Base-by-base conservation (phyloP, 1,284 basidiomycete genomes). In the Fomitiporia mediterranea region DNA sequence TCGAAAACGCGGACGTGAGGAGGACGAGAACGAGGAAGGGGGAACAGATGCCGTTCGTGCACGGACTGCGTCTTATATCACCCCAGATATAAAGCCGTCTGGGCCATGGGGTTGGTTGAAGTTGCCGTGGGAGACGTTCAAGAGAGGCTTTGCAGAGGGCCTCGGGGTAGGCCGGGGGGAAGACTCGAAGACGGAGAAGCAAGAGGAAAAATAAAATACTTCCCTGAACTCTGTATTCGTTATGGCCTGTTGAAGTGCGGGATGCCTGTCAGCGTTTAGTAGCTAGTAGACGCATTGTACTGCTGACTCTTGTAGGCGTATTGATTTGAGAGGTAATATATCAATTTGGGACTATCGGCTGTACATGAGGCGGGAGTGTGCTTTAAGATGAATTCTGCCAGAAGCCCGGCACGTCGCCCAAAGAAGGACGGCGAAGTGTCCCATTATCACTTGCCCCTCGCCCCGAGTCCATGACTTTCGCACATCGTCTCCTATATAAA, bases 111-210 rank as follows among this genome's bases (percentile, higher is more conserved):
- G 52, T 15, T 57, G 56, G 59, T 40, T 55, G 28, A 51, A 48
- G 56, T 49, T 44, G 40, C 56, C 59, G 28, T 55, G 51, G 56
- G 53, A 58, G 59, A 51, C 56, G 23, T 57, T 58, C 51, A 48
- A 51, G 59, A 48, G 48, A 44, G 59, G 59, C 2, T 58, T 58
- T 40, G 39, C 56, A 37, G 56, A 60, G 44, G 59, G 56, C 6
- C 44, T 57, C 9, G 47, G 53, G 28, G 42, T 46, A 27, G 49
- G 44, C 44, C 44, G 38, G 55, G 39, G 39, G 39, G 21, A 25
- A 40, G 15, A 27, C 13, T 28, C 40, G 48, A 51, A 40, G 25
- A 40, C 23, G 37, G 35, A 39, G 37, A 38, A 27, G 27, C 21
- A 34, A 27, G n/a, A 11, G 19, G 32, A 38, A 21, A 35, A 25